These are phyloP conservation scores for Aspergillus funiculosus DNA, from an alignment of 495 filamentous ascomycete species.

Conservation along the genomic window DNA sequence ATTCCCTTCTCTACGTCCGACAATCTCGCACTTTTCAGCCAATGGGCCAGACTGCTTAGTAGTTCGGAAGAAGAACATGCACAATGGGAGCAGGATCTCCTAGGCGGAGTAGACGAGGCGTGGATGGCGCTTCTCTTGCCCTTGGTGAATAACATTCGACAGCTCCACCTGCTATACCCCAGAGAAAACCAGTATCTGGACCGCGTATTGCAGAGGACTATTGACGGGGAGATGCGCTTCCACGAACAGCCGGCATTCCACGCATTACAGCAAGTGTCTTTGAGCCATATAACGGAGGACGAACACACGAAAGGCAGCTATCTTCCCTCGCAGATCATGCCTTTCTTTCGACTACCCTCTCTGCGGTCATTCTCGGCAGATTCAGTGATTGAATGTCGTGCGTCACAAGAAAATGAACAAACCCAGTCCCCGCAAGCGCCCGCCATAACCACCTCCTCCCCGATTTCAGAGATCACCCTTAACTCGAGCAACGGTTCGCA, in stretches of 20 bases:
- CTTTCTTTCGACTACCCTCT: slow-evolving; percentile 29
- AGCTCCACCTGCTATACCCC: slow-evolving; percentile 23
- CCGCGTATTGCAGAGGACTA: slow-evolving; percentile 20
- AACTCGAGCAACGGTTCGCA: slow-evolving; percentile 26
- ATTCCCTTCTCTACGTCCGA: neutral
- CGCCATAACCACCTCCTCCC: slow-evolving; percentile 6
- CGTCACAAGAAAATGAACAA: neutral
- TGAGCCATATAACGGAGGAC: slow-evolving; percentile 18
- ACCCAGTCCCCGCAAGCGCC: neutral
- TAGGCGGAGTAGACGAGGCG: slow-evolving; percentile 21
- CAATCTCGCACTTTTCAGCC: slow-evolving; percentile 12
- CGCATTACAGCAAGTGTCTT: slow-evolving; percentile 18
- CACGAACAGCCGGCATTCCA: slow-evolving; percentile 16
- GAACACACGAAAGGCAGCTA: slow-evolving; percentile 18
- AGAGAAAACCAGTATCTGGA: slow-evolving; percentile 19
- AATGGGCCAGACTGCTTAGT: slow-evolving; percentile 13
- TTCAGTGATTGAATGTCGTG: slow-evolving; percentile 25
- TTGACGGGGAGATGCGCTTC: slow-evolving; percentile 20
- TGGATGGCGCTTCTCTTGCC: slow-evolving; percentile 31
- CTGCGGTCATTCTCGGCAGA: slow-evolving; percentile 26
- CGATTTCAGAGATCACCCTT: slow-evolving; percentile 26
- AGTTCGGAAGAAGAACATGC: slow-evolving; percentile 20
- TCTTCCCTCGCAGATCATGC: slow-evolving; percentile 17
- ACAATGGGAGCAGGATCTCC: slow-evolving; percentile 26
- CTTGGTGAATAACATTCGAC: slow-evolving; percentile 23